These are phyloP conservation scores for Purpureocillium takamizusanense DNA, from an alignment of 2,329 filamentous ascomycete genomes.

Conservation along the genomic window DNA sequence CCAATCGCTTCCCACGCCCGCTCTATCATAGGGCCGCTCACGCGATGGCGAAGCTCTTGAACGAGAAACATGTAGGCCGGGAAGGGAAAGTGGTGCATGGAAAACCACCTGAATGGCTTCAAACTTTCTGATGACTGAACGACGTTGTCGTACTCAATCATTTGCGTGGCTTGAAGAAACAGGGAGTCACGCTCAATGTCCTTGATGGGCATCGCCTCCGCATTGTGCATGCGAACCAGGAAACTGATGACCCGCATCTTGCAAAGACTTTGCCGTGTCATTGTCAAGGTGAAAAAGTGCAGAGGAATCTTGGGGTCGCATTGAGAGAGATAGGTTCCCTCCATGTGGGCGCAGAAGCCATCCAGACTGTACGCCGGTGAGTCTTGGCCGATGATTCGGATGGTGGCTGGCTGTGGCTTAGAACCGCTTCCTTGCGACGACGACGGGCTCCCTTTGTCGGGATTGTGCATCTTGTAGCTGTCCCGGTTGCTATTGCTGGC, in stretches of 20 bases:
- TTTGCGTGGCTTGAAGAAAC: slow-evolving; percentile 45
- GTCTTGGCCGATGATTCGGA: slow-evolving; percentile 40
- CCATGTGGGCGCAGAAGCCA: slow-evolving; percentile 44
- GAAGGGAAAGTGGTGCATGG: slow-evolving; percentile 49
- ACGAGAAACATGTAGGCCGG: slow-evolving; percentile 53
- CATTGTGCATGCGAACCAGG: slow-evolving; percentile 38
- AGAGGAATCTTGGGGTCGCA: slow-evolving; percentile 51
- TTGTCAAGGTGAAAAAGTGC: slow-evolving; percentile 49
- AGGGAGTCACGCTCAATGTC: slow-evolving; percentile 40
- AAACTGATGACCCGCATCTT: slow-evolving; percentile 48
- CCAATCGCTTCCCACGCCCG: slow-evolving; percentile 49
- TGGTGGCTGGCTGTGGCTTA: slow-evolving; percentile 19
- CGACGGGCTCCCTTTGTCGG: slow-evolving; percentile 15
- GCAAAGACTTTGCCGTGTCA: slow-evolving; percentile 46
- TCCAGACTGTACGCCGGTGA: slow-evolving; percentile 41
- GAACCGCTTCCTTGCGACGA: slow-evolving; percentile 12
- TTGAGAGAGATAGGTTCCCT: slow-evolving; percentile 44
- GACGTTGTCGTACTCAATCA: slow-evolving; percentile 51
- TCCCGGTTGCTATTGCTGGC: slow-evolving; percentile 35
- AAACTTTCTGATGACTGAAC: slow-evolving; percentile 42
- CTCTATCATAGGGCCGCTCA: slow-evolving; percentile 45
- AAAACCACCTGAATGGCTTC: slow-evolving; percentile 49
- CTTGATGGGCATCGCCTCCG: slow-evolving; percentile 27
- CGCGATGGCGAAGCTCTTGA: slow-evolving; percentile 43
- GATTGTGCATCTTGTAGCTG: slow-evolving; percentile 17